Evolutionary conservation across 306 rosid species (phyloP).

Genomic region (Vigna trinervia): DNA sequence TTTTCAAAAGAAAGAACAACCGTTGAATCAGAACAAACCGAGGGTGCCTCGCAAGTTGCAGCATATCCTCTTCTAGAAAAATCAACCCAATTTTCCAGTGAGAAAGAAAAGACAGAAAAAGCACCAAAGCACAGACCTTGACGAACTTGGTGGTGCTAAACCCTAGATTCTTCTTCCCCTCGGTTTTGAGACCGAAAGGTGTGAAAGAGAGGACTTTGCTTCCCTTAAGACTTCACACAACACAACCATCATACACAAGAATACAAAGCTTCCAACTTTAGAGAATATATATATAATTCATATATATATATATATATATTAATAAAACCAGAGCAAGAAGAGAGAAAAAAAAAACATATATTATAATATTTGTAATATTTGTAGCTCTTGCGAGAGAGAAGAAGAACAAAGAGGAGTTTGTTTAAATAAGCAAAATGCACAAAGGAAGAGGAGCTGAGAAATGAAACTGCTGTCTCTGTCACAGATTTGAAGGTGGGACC

Average conservation of each 20-base stretch:
- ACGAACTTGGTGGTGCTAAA: slow-evolving; percentile 66
- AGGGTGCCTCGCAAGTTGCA: slow-evolving; percentile 39
- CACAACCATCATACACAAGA: slow-evolving; percentile 56
- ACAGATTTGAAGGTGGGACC: slow-evolving; percentile 82
- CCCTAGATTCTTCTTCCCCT: slow-evolving; percentile 88
- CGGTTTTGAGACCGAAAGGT: slow-evolving; percentile 69
- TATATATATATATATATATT: neutral
- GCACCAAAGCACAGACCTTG: slow-evolving; percentile 69
- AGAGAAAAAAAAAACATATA: neutral
- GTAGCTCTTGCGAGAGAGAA: slow-evolving; percentile 38
- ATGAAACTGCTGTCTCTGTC: slow-evolving; percentile 83
- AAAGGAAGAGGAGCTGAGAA: slow-evolving; percentile 45
- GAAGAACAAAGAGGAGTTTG: slow-evolving; percentile 40
- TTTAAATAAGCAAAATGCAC: slow-evolving; percentile 58
- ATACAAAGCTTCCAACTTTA: slow-evolving; percentile 71
- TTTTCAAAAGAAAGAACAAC: slow-evolving; percentile 43
- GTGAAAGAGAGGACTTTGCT: slow-evolving; percentile 74
- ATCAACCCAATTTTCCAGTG: slow-evolving; percentile 43
- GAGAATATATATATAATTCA: slow-evolving; percentile 32
- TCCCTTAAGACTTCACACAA: slow-evolving; percentile 74
- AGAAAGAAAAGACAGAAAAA: neutral
- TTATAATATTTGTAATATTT: slow-evolving; percentile 38
- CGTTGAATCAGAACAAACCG: slow-evolving; percentile 48
- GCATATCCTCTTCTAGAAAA: slow-evolving; percentile 41
- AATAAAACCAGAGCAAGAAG: slow-evolving; percentile 38